A percentile compares a stretch with the other conserved stretches of the same genome.
These are phyloP conservation scores for Leptographium flavum DNA, from an alignment of 2,329 filamentous ascomycete genomes.

Conservation along the genomic window DNA sequence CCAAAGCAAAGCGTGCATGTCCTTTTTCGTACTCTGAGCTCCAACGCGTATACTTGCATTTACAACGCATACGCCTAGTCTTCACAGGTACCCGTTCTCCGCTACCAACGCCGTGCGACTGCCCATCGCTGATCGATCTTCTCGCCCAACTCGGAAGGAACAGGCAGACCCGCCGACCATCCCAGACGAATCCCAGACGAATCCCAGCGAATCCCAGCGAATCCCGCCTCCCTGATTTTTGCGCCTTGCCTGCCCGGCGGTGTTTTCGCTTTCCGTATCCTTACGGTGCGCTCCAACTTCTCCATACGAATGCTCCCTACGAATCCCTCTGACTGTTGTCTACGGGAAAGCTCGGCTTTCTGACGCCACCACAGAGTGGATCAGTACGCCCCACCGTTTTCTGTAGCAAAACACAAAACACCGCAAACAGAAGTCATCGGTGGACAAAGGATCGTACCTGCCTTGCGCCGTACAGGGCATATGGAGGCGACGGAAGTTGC, in stretches of 20 bases:
- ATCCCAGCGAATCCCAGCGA: no score
- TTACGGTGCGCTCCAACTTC: neutral
- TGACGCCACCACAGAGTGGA: constrained; percentile 4
- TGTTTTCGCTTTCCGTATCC: neutral
- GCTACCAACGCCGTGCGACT: no score
- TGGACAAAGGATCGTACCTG: neutral
- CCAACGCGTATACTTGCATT: no score
- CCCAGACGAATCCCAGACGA: no score
- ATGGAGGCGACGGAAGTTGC: neutral
- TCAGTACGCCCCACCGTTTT: constrained; percentile 5
- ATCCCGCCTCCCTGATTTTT: no score
- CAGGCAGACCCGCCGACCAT: neutral
- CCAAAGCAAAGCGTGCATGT: neutral
- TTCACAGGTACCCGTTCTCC: no score
- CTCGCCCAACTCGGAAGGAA: constrained; percentile 1
- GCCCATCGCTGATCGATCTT: neutral
- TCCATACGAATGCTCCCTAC: neutral
- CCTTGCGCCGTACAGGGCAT: neutral
- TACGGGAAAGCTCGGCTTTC: constrained; percentile 10
- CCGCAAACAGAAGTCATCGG: constrained; percentile 2
- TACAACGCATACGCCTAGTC: no score
- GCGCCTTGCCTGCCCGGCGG: no score
- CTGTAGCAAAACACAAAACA: constrained; percentile 7
- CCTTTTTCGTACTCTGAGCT: no score
- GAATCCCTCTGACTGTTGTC: neutral